Percentiles rank a stretch among this genome's conserved stretches.
Evolutionary conservation across 2,329 filamentous ascomycete genomes (phyloP).

Genomic region (Trichoderma polysporum): DNA sequence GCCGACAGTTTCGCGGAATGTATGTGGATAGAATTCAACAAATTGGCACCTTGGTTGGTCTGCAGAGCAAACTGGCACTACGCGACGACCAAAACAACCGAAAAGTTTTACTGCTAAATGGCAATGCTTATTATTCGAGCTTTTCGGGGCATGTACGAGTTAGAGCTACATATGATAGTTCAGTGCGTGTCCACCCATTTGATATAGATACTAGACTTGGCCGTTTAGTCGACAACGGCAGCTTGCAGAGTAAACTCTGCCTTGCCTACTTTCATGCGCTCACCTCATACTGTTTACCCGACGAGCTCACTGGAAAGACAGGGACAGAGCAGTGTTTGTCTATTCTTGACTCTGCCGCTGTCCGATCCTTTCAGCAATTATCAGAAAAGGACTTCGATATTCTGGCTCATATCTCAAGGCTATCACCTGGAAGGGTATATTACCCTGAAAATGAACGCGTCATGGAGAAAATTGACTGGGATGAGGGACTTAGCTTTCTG

Average conservation of each 20-base stretch:
- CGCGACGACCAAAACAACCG: background rate
- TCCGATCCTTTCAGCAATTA: constrained; percentile 42
- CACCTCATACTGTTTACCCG: constrained; percentile 52
- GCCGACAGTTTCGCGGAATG: constrained; percentile 52
- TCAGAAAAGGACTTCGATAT: constrained; percentile 2
- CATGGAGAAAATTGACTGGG: no score
- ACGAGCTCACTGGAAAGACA: constrained; percentile 48
- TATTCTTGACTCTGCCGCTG: constrained; percentile 48
- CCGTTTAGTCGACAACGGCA: constrained; percentile 50
- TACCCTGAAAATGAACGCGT: constrained; percentile 41
- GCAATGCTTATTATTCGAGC: background rate
- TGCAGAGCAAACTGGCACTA: constrained; percentile 51
- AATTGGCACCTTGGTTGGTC: constrained; percentile 49
- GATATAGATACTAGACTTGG: constrained; percentile 49
- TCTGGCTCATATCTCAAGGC: background rate
- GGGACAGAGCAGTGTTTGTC: constrained; percentile 55
- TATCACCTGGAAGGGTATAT: constrained; percentile 31
- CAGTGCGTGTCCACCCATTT: background rate
- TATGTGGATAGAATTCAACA: constrained; percentile 46
- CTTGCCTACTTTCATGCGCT: constrained; percentile 54
- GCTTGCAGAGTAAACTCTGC: constrained; percentile 51
- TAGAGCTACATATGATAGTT: background rate
- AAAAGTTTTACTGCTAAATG: background rate
- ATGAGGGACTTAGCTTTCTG: no score
- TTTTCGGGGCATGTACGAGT: background rate